phyloP scores from a whole-genome alignment of 116 monocot species.

The Trichopus zeylanicus region DNA sequence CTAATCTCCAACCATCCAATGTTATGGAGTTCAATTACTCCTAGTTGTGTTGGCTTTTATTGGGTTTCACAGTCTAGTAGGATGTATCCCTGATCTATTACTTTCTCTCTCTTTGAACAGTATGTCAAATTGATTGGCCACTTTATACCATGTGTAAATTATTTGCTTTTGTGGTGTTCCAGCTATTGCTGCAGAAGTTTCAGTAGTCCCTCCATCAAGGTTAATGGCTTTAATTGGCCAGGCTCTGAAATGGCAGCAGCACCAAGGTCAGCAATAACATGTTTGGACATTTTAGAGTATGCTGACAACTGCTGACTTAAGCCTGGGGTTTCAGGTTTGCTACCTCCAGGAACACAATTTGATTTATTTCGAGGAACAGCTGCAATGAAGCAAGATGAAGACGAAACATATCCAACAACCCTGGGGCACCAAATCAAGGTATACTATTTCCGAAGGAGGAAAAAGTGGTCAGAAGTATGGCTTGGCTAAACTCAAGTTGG shows the following conservation, averaged over 20 bases:
- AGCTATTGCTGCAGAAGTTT: conserved; percentile 92
- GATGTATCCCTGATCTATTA: too few species aligned
- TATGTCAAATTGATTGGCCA: too few species aligned
- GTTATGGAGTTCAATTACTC: too few species aligned
- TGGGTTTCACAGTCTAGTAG: too few species aligned
- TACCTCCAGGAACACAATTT: conserved; percentile 97
- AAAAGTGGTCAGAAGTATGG: too few species aligned
- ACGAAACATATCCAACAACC: conserved; percentile 85
- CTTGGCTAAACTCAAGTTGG: too few species aligned
- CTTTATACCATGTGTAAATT: too few species aligned
- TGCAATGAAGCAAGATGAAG: conserved; percentile 99
- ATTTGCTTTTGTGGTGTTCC: too few species aligned
- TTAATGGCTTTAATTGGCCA: conserved; percentile 95
- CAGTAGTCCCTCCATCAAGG: conserved; percentile 90
- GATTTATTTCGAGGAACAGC: conserved; percentile 97
- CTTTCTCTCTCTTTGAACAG: too few species aligned
- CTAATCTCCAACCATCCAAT: too few species aligned
- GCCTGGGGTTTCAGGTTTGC: conserved; percentile 46
- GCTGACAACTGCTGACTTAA: background rate
- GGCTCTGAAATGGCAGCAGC: conserved; percentile 98
- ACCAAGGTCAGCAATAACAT: conserved; percentile 57
- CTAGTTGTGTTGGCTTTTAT: too few species aligned
- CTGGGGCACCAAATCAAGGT: conserved; percentile 83
- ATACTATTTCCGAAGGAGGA: too few species aligned
- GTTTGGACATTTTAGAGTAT: background rate